phyloP scores from a whole-genome alignment of 2,329 filamentous ascomycete genomes.

The Exophiala alcalophila region DNA sequence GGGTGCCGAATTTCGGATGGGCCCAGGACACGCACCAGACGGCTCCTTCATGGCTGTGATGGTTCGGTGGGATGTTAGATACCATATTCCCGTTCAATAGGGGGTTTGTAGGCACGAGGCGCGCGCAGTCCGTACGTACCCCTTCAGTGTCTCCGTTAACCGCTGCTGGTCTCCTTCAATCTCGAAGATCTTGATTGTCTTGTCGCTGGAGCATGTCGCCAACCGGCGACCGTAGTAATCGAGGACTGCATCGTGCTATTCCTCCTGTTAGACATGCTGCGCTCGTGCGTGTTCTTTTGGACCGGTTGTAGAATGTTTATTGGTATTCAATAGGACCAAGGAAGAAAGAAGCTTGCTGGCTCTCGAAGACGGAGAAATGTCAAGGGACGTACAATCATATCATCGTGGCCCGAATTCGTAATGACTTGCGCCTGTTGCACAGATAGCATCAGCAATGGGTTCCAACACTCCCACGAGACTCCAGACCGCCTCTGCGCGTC shows the following conservation, averaged over 20 bases:
- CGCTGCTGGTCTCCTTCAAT: constrained; percentile 90
- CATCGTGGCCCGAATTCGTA: constrained; percentile 87
- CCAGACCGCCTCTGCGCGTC: neutral
- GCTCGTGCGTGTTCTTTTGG: constrained; percentile 3
- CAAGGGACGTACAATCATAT: constrained; percentile 92
- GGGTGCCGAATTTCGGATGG: constrained; percentile 97
- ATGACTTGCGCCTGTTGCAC: constrained; percentile 67
- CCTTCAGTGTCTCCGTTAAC: constrained; percentile 88
- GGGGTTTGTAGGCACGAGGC: constrained; percentile 33
- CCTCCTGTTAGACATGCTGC: no score
- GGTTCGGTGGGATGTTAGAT: neutral
- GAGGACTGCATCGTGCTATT: constrained; percentile 90
- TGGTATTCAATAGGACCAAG: no score
- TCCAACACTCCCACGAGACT: neutral
- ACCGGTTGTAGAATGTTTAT: neutral
- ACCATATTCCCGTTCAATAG: no score
- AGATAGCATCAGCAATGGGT: neutral
- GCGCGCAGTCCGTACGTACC: constrained; percentile 52
- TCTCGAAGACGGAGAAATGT: no score
- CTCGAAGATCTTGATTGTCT: constrained; percentile 99
- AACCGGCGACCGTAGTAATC: constrained; percentile 97
- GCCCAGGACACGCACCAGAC: constrained; percentile 99
- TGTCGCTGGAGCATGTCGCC: constrained; percentile 95
- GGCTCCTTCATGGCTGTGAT: constrained; percentile 80
- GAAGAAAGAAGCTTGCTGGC: no score